Conservation (phyloP, 1,139 yeast genomes). For the Saccharomyces uvarum region DNA sequence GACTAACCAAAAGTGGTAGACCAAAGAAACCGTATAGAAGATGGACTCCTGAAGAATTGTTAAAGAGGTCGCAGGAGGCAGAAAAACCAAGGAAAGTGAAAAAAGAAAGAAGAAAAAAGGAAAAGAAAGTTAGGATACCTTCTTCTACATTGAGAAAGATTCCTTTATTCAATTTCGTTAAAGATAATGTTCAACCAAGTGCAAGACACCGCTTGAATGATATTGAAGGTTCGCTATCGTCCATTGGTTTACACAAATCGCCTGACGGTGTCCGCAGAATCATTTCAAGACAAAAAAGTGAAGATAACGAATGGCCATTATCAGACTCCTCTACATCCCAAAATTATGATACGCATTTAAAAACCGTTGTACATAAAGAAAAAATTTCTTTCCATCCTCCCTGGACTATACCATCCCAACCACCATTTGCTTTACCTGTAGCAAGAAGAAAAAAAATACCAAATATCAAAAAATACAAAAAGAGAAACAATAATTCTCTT, state of each 20-base stretch:
- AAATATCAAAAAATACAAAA: constrained; percentile 7
- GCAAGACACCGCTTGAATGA: constrained; percentile 6
- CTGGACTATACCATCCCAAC: constrained; percentile 26
- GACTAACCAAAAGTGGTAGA: constrained; percentile 30
- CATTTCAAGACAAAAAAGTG: not conserved
- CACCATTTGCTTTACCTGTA: constrained; percentile 30
- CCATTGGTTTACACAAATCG: constrained; percentile 2
- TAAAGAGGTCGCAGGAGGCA: constrained; percentile 12
- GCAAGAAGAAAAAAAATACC: constrained; percentile 23
- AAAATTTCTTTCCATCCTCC: constrained; percentile 32
- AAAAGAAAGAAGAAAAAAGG: constrained; percentile 18
- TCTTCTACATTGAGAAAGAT: constrained; percentile 22
- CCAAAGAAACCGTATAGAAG: constrained; percentile 32
- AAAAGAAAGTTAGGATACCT: constrained; percentile 19
- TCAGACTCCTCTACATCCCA: not conserved
- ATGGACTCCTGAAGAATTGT: constrained; percentile 29
- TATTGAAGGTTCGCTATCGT: constrained; percentile 11
- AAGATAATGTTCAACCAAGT: constrained; percentile 6
- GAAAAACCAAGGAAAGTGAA: constrained; percentile 13
- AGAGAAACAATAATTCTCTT: constrained; percentile 4
- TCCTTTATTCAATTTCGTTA: constrained; percentile 26
- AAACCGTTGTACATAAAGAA: constrained; percentile 27
- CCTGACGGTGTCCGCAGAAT: constrained; percentile 5
- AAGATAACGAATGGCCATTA: not conserved
- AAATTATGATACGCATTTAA: constrained; percentile 14